These are phyloP conservation scores for Harrya chromipes DNA, from an alignment of 768 basidiomycete genomes.

Conservation along the genomic window DNA sequence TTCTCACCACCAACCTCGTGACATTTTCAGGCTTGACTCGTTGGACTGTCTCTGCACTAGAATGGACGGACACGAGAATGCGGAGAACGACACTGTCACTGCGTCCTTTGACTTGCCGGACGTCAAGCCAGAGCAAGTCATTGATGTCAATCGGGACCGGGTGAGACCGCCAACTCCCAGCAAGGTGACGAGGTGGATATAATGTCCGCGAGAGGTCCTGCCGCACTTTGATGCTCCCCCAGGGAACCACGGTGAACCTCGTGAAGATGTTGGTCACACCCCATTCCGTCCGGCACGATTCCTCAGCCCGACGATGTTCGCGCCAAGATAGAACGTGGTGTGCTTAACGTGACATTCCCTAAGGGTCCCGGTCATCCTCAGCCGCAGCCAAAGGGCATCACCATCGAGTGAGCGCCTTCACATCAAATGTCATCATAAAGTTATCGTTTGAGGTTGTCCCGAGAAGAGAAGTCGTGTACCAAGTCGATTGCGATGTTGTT, in stretches of 20 bases:
- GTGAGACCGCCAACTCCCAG: conserved; percentile 37
- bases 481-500: too few species aligned
- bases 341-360: conserved; percentile 54
- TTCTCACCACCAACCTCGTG: conserved; percentile 6
- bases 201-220: conserved; percentile 43
- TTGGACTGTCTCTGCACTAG: conserved; percentile 30
- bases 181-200: conserved; percentile 36
- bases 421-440: too few species aligned
- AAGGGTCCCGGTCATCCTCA: conserved; percentile 42
- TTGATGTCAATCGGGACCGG: conserved; percentile 51
- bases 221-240: conserved; percentile 45
- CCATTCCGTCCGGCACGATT: background rate
- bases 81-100: conserved; percentile 44
- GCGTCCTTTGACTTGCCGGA: conserved; percentile 61
- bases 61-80: conserved; percentile 54
- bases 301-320: conserved; percentile 32
- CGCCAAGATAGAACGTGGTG: conserved; percentile 50
- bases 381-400: conserved; percentile 43
- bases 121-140: conserved; percentile 47
- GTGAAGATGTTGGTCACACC: background rate
- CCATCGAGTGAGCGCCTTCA: conserved; percentile 18
- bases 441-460: background rate
- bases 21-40: conserved; percentile 26
- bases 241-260: conserved; percentile 43
- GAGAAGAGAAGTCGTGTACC: background rate